A percentile compares a stretch with the other conserved stretches of the same genome.
Evolutionary conservation across 2,329 filamentous ascomycete genomes (phyloP).

Genomic region (Penicillium sp.): DNA sequence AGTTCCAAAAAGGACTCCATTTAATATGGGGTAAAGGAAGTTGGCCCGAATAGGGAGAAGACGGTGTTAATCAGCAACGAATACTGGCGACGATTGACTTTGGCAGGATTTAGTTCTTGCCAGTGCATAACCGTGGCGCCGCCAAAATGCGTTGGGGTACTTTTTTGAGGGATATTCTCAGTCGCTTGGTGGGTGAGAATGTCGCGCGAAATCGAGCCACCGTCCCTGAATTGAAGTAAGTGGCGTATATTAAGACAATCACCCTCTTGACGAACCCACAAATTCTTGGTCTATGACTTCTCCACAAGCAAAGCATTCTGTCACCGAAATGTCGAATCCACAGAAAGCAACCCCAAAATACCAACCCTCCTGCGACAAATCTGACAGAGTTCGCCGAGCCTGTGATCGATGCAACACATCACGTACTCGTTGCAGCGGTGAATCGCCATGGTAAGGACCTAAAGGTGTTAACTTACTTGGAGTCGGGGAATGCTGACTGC

Average conservation of each 20-base stretch:
- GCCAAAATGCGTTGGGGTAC: background rate
- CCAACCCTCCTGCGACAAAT: background rate
- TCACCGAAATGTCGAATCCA: background rate
- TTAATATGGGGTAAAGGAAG: slow-evolving; percentile 8
- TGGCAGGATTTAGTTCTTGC: background rate
- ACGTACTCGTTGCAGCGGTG: slow-evolving; percentile 6
- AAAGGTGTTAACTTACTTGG: too few species aligned
- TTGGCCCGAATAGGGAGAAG: background rate
- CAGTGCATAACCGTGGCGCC: background rate
- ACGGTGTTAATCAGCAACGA: background rate
- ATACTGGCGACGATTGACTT: background rate
- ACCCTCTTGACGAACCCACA: background rate
- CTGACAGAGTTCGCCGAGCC: background rate
- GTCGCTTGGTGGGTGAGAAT: background rate
- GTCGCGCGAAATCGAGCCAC: background rate
- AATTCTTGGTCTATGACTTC: background rate
- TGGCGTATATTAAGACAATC: background rate
- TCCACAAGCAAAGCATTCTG: background rate
- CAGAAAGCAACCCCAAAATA: background rate
- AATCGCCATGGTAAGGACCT: slow-evolving; percentile 1
- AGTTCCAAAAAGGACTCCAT: background rate
- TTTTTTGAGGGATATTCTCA: background rate
- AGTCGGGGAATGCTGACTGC: background rate
- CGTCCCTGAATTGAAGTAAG: background rate
- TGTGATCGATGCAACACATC: slow-evolving; percentile 10